These are phyloP conservation scores for Aspergillus carlsbadensis DNA, from an alignment of 495 filamentous ascomycete genomes.

Conservation along the genomic window DNA sequence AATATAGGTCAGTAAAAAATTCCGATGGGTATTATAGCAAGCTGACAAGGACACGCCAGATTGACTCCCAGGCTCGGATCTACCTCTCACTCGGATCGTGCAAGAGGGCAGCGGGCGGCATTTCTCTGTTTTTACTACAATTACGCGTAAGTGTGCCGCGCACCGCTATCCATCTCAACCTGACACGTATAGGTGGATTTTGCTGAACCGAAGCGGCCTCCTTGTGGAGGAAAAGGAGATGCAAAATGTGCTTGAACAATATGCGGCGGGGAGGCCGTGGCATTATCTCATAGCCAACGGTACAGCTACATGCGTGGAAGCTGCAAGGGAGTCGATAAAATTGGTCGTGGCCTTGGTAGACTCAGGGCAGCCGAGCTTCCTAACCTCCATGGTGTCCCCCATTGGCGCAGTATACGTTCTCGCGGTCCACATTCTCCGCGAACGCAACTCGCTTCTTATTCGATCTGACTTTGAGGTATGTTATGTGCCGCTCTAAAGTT, in stretches of 20 bases:
- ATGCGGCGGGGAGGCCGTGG: background rate
- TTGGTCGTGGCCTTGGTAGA: background rate
- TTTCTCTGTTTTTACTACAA: constrained; percentile 4
- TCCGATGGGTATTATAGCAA: no score
- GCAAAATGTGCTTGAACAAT: background rate
- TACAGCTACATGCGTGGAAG: background rate
- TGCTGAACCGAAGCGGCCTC: constrained; percentile 2
- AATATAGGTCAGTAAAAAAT: background rate
- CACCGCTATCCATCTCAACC: background rate
- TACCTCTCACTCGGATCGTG: background rate
- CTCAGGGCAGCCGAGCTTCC: background rate
- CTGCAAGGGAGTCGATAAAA: constrained; percentile 4
- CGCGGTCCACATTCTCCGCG: background rate
- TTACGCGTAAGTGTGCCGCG: background rate
- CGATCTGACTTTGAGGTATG: constrained; percentile 7
- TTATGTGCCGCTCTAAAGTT: background rate
- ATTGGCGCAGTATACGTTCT: background rate
- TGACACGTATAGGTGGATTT: background rate
- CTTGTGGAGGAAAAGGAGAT: background rate
- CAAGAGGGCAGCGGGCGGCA: background rate
- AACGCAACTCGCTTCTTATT: background rate
- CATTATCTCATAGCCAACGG: constrained; percentile 2
- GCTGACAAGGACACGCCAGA: no score
- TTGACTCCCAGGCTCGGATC: no score
- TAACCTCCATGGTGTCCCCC: background rate